Conservation (phyloP, 1,284 basidiomycete genomes). For the Cutaneotrichosporon dermatis region DNA sequence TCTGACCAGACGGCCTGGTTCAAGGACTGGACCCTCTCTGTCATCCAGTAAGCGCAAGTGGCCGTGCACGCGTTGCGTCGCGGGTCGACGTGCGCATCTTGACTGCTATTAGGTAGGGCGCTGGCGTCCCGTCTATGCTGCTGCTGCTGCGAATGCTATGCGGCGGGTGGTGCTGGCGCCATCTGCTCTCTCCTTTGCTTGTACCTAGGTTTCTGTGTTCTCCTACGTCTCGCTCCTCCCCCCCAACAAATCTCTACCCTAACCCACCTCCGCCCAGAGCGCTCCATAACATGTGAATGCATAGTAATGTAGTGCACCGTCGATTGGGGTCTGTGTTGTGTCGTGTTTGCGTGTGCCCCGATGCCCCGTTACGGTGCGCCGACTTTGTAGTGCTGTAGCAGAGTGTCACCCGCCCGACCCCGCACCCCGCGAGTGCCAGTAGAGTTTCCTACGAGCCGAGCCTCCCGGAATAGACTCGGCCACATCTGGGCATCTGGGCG, state of each 20-base stretch:
- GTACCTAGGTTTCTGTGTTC: constrained; percentile 1
- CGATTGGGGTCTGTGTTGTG: no score
- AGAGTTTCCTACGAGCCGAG: no score
- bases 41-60: constrained; percentile 50
- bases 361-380: no score
- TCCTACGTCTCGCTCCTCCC: background rate
- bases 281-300: background rate
- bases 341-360: no score
- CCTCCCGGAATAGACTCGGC: no score
- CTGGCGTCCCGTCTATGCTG: no score
- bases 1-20: constrained; percentile 59
- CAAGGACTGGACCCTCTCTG: constrained; percentile 62
- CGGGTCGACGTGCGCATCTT: background rate
- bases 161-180: background rate
- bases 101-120: no score
- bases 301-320: background rate
- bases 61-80: background rate
- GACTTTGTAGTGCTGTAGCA: no score
- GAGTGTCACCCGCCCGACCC: no score
- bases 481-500: no score
- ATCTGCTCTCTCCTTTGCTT: background rate
- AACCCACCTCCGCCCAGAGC: background rate
- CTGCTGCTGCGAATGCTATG: no score
- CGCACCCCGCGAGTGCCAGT: no score
- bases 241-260: background rate